Evolutionary conservation across 2,329 filamentous ascomycete species (phyloP), one percentile per base, ranked within the genome.

Genomic region (Bipolaris zeicola): DNA sequence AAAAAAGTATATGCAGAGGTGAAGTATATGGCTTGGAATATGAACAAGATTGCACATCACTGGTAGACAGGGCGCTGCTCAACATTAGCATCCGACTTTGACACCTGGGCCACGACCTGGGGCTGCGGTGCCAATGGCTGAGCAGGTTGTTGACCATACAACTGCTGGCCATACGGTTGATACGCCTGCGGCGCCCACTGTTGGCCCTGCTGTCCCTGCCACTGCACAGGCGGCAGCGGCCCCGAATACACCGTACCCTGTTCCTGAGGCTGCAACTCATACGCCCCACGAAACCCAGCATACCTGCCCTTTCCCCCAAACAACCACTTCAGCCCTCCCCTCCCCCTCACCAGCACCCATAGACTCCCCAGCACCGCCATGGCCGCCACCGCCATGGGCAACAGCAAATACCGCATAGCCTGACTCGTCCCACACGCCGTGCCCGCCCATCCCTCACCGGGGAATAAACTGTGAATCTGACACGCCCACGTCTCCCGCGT

Each of bases 401-500:
- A 58, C 1, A 74, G 60, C 18, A 71, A 50, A 45, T 59, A 69
- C 8, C 71, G 50, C 20, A 65, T 65, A 1, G 68, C 66, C 60
- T 64, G 67, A 22, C 65, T 52, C 50, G 67, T 61, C 10, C 61
- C 66, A 51, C 71, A 74, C 7, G 60, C 67, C 11, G 51, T 33
- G 5, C 60, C 60, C 6, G 70, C 69, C 69, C 70, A 74, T 2
- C 50, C 54, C 31, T 66, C 37, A 6, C 46, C 45, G 0, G 60
- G 47, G 31, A 60, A 68, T 34, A 64, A 62, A 13, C 61, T 48
- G 36, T 64, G 38, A 14, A 74, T 67, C 54, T 64, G 57, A 48
- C 71, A 74, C 5, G 56, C 50, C 68, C 66, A 72, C 16, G 66
- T 70, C 52, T 74, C 71, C 33, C 63, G 62, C 3, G 68, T 69